Percentiles rank a stretch among this genome's conserved stretches.
phyloP scores from a whole-genome alignment of 352 stramenopile species.

The Globisporangium spinosum region DNA sequence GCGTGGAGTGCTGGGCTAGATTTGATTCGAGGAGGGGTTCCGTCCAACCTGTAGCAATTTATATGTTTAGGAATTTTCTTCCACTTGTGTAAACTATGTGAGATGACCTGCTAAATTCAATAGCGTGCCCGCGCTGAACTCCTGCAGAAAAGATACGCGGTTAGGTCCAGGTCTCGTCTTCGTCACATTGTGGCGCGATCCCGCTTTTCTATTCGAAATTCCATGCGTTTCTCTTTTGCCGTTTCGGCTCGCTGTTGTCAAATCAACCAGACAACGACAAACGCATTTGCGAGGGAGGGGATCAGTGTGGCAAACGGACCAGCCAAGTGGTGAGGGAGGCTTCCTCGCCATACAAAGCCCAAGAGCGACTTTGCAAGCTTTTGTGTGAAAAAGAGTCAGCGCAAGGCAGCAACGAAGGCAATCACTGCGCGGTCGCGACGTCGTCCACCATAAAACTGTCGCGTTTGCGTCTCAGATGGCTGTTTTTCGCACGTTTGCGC shows the following conservation, averaged over 20 bases:
- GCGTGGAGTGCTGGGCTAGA: neutral
- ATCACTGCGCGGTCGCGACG: neutral
- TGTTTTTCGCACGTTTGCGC: conserved; percentile 1
- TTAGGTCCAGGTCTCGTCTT: neutral
- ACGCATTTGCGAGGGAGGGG: neutral
- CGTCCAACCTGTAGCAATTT: neutral
- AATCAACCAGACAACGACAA: neutral
- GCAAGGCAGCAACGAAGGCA: neutral
- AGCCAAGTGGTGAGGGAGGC: neutral
- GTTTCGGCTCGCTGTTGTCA: neutral
- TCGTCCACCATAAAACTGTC: neutral
- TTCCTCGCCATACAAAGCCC: neutral
- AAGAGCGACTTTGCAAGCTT: neutral
- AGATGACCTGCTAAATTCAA: neutral
- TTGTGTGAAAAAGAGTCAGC: conserved; percentile 1
- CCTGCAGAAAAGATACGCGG: conserved; percentile 1
- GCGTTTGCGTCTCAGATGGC: neutral
- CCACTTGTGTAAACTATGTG: neutral
- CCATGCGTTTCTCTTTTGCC: conserved; percentile 4
- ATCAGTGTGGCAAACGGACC: neutral
- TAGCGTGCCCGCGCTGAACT: neutral
- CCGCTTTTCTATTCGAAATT: neutral
- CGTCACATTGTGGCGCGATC: neutral
- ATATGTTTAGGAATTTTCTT: neutral
- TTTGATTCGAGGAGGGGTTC: neutral